Percentiles rank a stretch among this genome's conserved stretches.
Conservation (phyloP, 2,329 filamentous ascomycete genomes). For the Pestalotiopsis sp. region DNA sequence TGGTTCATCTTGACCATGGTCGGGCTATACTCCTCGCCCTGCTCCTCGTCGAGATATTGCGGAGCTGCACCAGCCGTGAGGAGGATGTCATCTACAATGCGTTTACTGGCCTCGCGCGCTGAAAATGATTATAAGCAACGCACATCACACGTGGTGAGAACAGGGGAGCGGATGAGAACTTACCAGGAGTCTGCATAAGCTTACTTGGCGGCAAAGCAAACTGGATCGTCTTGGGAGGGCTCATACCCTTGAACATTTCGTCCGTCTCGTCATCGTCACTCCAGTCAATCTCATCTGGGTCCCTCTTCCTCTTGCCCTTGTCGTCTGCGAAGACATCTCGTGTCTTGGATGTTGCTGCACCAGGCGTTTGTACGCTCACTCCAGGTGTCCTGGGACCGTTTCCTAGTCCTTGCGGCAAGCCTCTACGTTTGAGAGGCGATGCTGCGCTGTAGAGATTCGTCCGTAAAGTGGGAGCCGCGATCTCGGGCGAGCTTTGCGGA, state of each 20-base stretch:
- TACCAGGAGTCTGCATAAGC: slow-evolving; percentile 79
- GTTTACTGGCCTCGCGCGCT: slow-evolving; percentile 79
- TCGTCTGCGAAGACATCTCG: slow-evolving; percentile 49
- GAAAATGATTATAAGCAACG: slow-evolving; percentile 18
- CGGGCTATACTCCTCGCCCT: slow-evolving; percentile 58
- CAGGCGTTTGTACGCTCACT: slow-evolving; percentile 82
- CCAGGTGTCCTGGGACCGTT: slow-evolving; percentile 72
- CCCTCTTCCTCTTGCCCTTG: slow-evolving; percentile 36
- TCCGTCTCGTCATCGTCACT: slow-evolving; percentile 67
- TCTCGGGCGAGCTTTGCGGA: slow-evolving; percentile 74
- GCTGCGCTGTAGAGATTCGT: slow-evolving; percentile 74
- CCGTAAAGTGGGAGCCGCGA: slow-evolving; percentile 79
- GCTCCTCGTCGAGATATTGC: slow-evolving; percentile 43
- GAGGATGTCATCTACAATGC: slow-evolving; percentile 80
- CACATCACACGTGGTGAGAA: background rate
- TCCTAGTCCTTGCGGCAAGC: slow-evolving; percentile 41
- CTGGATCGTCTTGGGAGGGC: slow-evolving; percentile 91
- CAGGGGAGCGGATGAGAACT: slow-evolving; percentile 27
- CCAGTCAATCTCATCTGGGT: slow-evolving; percentile 64
- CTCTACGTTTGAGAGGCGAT: slow-evolving; percentile 63
- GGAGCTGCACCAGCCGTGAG: slow-evolving; percentile 71
- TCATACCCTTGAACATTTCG: slow-evolving; percentile 70
- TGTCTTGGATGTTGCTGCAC: slow-evolving; percentile 49
- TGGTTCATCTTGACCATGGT: slow-evolving; percentile 68
- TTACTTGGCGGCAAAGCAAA: slow-evolving; percentile 79